Conservation (phyloP, 805 yeast genomes). For the Pichia exigua region DNA sequence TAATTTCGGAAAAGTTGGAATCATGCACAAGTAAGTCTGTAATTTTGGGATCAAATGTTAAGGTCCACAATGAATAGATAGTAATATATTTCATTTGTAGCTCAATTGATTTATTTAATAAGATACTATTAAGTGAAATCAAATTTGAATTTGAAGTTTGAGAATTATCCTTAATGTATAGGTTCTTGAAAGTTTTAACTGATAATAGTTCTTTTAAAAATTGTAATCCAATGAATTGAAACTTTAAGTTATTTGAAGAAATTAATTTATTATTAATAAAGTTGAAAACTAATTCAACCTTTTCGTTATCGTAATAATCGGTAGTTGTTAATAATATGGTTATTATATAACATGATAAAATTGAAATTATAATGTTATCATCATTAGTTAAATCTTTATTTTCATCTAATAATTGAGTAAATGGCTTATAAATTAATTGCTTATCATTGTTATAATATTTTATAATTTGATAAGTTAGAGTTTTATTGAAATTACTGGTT, state of each 20-base stretch:
- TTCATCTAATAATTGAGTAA: constrained; percentile 40
- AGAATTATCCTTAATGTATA: constrained; percentile 38
- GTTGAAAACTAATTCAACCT: constrained; percentile 25
- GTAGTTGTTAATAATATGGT: constrained; percentile 36
- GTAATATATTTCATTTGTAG: constrained; percentile 81
- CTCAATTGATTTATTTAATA: constrained; percentile 38
- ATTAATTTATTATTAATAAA: constrained; percentile 23
- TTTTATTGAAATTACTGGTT: background rate
- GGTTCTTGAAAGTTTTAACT: constrained; percentile 42
- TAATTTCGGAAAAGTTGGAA: constrained; percentile 45
- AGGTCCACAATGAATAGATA: constrained; percentile 74
- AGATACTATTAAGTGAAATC: constrained; percentile 42
- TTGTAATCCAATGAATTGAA: constrained; percentile 58
- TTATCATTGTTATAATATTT: constrained; percentile 16
- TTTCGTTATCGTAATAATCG: background rate
- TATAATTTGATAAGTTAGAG: background rate
- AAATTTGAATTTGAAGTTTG: constrained; percentile 27
- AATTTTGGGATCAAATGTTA: constrained; percentile 60
- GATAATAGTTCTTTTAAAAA: constrained; percentile 54
- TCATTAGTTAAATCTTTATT: constrained; percentile 35
- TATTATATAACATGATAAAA: constrained; percentile 49
- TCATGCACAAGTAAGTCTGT: constrained; percentile 31
- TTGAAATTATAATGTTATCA: constrained; percentile 32
- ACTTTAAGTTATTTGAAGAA: constrained; percentile 35
- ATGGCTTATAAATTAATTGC: constrained; percentile 38